Conservation (phyloP, 2,329 filamentous ascomycete species). For the Ceratocystis lukuohia region DNA sequence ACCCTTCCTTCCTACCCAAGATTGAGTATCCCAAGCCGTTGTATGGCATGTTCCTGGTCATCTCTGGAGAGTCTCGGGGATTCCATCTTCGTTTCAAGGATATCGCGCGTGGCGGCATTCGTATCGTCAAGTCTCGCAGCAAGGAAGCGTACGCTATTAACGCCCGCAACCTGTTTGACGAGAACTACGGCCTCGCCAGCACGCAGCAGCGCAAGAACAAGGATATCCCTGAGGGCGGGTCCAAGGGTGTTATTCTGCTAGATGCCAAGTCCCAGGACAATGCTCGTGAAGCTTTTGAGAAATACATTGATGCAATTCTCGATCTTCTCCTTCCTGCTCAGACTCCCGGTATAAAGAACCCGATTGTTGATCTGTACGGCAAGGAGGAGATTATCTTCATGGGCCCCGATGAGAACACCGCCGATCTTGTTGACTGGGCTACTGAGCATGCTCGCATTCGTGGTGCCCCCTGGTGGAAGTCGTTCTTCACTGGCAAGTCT, state of each 20-base stretch:
- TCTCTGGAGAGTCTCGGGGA: constrained; percentile 88
- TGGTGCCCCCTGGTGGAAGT: constrained; percentile 98
- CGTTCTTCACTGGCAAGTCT: constrained; percentile 98
- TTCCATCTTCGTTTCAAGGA: constrained; percentile 97
- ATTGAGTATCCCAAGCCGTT: constrained; percentile 88
- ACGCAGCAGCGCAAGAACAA: constrained; percentile 99
- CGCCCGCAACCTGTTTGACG: constrained; percentile 88
- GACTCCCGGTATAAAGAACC: constrained; percentile 96
- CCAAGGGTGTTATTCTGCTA: constrained; percentile 92
- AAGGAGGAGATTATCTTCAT: constrained; percentile 97
- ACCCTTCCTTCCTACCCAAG: constrained; percentile 75
- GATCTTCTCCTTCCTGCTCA: constrained; percentile 80
- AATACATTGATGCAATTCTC: constrained; percentile 98
- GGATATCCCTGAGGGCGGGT: constrained; percentile 95
- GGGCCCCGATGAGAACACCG: constrained; percentile 98
- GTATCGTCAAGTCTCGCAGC: constrained; percentile 95
- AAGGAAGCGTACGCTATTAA: constrained; percentile 95
- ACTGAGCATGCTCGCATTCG: constrained; percentile 80
- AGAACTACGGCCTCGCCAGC: constrained; percentile 96
- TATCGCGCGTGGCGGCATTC: constrained; percentile 90
- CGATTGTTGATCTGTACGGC: constrained; percentile 86
- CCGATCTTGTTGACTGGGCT: constrained; percentile 95
- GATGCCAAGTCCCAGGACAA: constrained; percentile 92
- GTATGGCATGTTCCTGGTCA: constrained; percentile 97
- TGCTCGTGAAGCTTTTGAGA: constrained; percentile 85